Base-by-base conservation (phyloP, 1,284 basidiomycete genomes). In the Ustilago vetiveriae region DNA sequence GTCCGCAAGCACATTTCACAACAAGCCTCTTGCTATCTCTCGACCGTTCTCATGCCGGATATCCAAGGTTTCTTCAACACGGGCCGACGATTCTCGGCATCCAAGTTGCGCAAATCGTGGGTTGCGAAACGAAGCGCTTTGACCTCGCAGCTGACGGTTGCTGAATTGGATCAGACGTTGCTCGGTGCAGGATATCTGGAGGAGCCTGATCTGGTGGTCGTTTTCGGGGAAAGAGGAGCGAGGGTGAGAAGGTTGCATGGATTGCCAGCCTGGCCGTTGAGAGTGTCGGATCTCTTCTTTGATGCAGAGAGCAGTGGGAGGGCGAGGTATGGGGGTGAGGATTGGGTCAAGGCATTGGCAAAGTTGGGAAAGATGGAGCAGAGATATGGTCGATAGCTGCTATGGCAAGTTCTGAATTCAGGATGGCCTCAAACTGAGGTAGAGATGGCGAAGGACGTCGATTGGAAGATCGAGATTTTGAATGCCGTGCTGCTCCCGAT, bases 181-280 rank as follows among this genome's bases (percentile, higher is more conserved):
- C 16, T 2, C 0, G 17, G 47, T 1, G 47, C 36, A 8, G 66
- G 59, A 9, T 69, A 64, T 29, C 3, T 64, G 35, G 29, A n/a
- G 8, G 66, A 69, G 16, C 66, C 66, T 5, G 54, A 64, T 22
- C 51, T 69, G 29, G 11, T 69, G n/a, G 44, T 64, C 5, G 55
- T 69, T 10, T 55, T 48, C n/a, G 54, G 58, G 5, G 43, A 24
- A 2, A 38, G 29, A 10, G 29, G 29, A 2, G 19, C 29, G n/a
- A 27, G 51, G 14, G 21, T 46, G 26, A 19, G 57, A 8, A 50
- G 44, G 41, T 37, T 69, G 23, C 33, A 69, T 21, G 66, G 66
- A 10, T 63, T 63, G 35, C 66, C 66, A n/a, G 54, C 66, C 3
- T 69, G 66, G 66, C 43, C 66, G 19, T 27, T 69, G 17, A 26